Evolutionary conservation across 129 eudicot species (phyloP), one percentile per base, ranked within the genome.

Genomic region (Oenanthe sinensis): DNA sequence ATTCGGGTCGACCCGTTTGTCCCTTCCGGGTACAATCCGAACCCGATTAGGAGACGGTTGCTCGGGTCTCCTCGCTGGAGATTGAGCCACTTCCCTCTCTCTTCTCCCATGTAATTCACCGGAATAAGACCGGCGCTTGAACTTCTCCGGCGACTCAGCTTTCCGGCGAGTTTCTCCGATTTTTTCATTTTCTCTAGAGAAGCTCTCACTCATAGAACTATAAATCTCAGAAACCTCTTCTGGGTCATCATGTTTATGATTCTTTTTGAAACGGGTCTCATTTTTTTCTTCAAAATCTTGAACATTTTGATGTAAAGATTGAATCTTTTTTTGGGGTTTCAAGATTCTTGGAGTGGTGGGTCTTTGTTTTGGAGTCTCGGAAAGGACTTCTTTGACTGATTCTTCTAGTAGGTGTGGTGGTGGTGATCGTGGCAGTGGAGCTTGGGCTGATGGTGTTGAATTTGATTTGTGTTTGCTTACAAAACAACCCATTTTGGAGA

Each of bases 341-440:
- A 78, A 80, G 78, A 69, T 73, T 48, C 81, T 76, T 6, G 76
- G 70, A 24, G 74, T 28, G 46, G 75, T 80, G 63, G 78, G 87
- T 26, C 80, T 81, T 60, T 79, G 75, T 12, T 77, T 74, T 2
- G 88, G 86, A 24, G 89, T 86, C 73, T 90, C 96, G 0, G 92
- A 77, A 26, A 88, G 90, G 6, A 88, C 96, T 77, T 91, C 93
- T 79, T 91, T 91, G 50, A 91, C 93, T 2, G 89, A 80, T 58
- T 91, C 96, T 82, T 91, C 93, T 50, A 76, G 78, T 24, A 81
- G 77, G 13, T 76, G 44, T 24, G 83, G 75, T 58, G 86, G 93
- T 36, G 90, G 89, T 44, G 89, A 43, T 9, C 74, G 37, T 30
- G 54, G 74, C 15, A 72, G 76, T 16, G 80, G 84, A 24, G 76